Conservation (phyloP, 495 filamentous ascomycete genomes). For the Clavariopsis aquatica region DNA sequence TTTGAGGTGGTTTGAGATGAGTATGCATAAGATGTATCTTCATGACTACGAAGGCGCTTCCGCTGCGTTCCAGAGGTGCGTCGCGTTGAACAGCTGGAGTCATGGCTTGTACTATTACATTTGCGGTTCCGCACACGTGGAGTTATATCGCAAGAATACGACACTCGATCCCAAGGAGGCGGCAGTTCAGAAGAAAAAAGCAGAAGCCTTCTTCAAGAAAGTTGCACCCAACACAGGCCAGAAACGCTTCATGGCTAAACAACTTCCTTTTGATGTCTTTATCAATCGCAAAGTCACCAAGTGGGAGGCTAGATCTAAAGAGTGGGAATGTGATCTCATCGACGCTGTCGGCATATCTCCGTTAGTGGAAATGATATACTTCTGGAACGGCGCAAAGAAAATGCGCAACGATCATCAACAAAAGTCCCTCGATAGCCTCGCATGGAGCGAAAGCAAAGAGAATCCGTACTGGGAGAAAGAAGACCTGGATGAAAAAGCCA, state of each 20-base stretch:
- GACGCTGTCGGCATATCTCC: slow-evolving; percentile 86
- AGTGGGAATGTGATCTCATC: slow-evolving; percentile 66
- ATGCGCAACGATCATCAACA: slow-evolving; percentile 69
- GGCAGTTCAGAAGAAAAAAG: slow-evolving; percentile 58
- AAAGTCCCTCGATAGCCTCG: slow-evolving; percentile 60
- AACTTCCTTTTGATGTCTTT: slow-evolving; percentile 89
- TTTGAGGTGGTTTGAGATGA: slow-evolving; percentile 80
- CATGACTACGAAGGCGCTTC: slow-evolving; percentile 72
- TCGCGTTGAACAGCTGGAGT: slow-evolving; percentile 88
- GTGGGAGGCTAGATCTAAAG: slow-evolving; percentile 80
- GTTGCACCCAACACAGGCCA: slow-evolving; percentile 76
- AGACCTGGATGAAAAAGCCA: slow-evolving; percentile 70
- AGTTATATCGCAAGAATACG: slow-evolving; percentile 69
- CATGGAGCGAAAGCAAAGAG: slow-evolving; percentile 63
- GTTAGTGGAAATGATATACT: slow-evolving; percentile 90
- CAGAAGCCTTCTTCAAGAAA: slow-evolving; percentile 67
- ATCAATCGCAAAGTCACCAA: slow-evolving; percentile 81
- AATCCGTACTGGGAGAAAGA: slow-evolving; percentile 59
- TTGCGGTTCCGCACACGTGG: slow-evolving; percentile 73
- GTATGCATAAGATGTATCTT: slow-evolving; percentile 74
- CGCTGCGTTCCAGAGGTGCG: slow-evolving; percentile 67
- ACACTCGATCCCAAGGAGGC: slow-evolving; percentile 53
- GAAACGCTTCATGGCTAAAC: slow-evolving; percentile 85
- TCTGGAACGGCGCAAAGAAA: slow-evolving; percentile 83
- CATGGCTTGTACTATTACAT: slow-evolving; percentile 89